Conservation (phyloP, 108 stramenopile species). For the Aurantiochytrium sp. region DNA sequence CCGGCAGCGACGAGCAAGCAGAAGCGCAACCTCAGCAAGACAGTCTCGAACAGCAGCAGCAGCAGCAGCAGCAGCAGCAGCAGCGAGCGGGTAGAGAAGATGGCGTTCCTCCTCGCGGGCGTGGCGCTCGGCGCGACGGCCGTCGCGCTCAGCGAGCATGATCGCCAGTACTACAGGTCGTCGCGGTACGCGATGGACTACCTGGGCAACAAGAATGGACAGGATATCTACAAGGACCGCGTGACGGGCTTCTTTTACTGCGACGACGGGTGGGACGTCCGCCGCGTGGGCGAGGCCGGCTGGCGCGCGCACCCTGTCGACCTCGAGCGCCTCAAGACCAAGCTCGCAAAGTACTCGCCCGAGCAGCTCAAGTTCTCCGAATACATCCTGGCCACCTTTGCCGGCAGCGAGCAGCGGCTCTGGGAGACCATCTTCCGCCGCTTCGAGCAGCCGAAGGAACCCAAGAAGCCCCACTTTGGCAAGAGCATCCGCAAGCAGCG, state of each 20-base stretch:
- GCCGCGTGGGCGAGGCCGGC: not conserved
- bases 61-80: not conserved
- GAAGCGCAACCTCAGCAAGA: not conserved
- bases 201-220: slow-evolving; percentile 15
- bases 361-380: not conserved
- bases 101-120: slow-evolving; percentile 20
- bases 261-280: slow-evolving; percentile 23
- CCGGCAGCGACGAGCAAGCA: too few relatives aligned
- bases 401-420: not conserved
- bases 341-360: not conserved
- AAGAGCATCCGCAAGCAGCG: not conserved
- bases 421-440: slow-evolving; percentile 12
- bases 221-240: slow-evolving; percentile 32
- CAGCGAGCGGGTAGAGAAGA: not conserved
- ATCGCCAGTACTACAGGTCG: not conserved
- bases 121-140: slow-evolving; percentile 11
- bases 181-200: slow-evolving; percentile 13
- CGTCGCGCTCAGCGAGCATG: not conserved
- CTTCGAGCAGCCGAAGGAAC: slow-evolving; percentile 11
- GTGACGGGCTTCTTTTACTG: not conserved
- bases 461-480: slow-evolving; percentile 16
- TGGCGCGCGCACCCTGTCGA: slow-evolving; percentile 24
- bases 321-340: slow-evolving; percentile 14
- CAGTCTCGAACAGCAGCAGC: not conserved
- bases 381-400: not conserved